Conservation (phyloP, 2,329 filamentous ascomycete genomes). For the Penicillium oxalicum region DNA sequence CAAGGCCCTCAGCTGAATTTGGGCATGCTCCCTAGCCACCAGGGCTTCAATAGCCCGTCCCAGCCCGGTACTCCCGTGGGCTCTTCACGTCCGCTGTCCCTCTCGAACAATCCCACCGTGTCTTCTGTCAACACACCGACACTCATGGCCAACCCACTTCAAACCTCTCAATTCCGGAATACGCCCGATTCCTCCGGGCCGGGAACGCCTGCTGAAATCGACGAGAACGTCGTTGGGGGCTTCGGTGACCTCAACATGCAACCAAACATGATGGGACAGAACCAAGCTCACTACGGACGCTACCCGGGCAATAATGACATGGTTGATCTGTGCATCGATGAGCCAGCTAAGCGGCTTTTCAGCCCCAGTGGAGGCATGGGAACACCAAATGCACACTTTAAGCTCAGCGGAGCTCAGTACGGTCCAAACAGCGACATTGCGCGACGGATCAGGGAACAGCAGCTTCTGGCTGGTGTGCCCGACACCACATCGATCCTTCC, state of each 20-base stretch:
- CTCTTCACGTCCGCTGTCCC: slow-evolving; percentile 60
- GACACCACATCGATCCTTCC: slow-evolving; percentile 45
- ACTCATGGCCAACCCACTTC: slow-evolving; percentile 68
- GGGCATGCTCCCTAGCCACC: slow-evolving; percentile 66
- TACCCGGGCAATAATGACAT: slow-evolving; percentile 45
- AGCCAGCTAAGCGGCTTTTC: slow-evolving; percentile 89
- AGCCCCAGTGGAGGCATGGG: slow-evolving; percentile 70
- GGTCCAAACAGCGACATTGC: slow-evolving; percentile 70
- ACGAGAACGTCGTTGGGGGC: slow-evolving; percentile 63
- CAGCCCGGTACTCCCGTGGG: slow-evolving; percentile 80
- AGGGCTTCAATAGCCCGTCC: slow-evolving; percentile 70
- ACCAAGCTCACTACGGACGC: slow-evolving; percentile 35
- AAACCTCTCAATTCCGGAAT: slow-evolving; percentile 48
- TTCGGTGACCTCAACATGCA: slow-evolving; percentile 58
- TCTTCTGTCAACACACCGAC: slow-evolving; percentile 96
- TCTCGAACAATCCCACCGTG: slow-evolving; percentile 90
- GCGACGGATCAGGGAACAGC: slow-evolving; percentile 58
- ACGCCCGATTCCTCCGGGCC: slow-evolving; percentile 63
- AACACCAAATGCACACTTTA: slow-evolving; percentile 65
- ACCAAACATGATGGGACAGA: slow-evolving; percentile 39
- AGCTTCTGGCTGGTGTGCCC: slow-evolving; percentile 53
- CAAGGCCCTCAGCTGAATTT: slow-evolving; percentile 68
- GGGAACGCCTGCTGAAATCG: slow-evolving; percentile 66
- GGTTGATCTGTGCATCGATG: slow-evolving; percentile 69
- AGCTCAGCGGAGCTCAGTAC: slow-evolving; percentile 69